Conservation (phyloP, 208 protist species). For the Crithidia brevicula region DNA sequence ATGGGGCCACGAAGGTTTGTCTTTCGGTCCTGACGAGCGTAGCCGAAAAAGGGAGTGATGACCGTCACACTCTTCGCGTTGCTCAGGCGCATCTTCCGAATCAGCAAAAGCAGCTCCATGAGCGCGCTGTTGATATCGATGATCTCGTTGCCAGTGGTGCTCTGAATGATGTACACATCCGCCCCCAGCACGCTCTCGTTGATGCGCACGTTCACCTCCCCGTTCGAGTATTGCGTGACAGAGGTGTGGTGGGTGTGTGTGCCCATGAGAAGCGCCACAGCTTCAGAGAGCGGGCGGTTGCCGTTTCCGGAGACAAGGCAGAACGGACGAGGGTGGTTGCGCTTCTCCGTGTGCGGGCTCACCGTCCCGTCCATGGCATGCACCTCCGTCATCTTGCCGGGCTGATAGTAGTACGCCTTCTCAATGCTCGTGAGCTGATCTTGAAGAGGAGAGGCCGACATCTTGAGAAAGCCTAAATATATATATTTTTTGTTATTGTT, state of each 20-base stretch:
- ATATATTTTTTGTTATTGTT: constrained; percentile 1
- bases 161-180: constrained; percentile 97
- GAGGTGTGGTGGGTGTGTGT: constrained; percentile 75
- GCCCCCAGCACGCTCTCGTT: constrained; percentile 93
- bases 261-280: constrained; percentile 83
- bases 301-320: constrained; percentile 92
- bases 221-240: constrained; percentile 86
- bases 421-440: constrained; percentile 83
- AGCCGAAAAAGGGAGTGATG: constrained; percentile 96
- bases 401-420: constrained; percentile 83
- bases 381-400: constrained; percentile 74
- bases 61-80: constrained; percentile 90
- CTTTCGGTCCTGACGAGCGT: constrained; percentile 95
- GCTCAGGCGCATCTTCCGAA: constrained; percentile 90
- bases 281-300: constrained; percentile 88
- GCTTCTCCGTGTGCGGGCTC: constrained; percentile 39
- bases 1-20: constrained; percentile 93
- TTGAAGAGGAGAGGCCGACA: constrained; percentile 49
- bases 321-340: constrained; percentile 34
- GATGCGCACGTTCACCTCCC: constrained; percentile 93
- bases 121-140: constrained; percentile 95
- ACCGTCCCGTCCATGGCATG: constrained; percentile 72
- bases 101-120: constrained; percentile 96
- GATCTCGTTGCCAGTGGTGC: constrained; percentile 91
- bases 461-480: constrained; percentile 14